Base-by-base conservation (phyloP, 176 grass and related monocot species). In the Eleusine coracana region DNA sequence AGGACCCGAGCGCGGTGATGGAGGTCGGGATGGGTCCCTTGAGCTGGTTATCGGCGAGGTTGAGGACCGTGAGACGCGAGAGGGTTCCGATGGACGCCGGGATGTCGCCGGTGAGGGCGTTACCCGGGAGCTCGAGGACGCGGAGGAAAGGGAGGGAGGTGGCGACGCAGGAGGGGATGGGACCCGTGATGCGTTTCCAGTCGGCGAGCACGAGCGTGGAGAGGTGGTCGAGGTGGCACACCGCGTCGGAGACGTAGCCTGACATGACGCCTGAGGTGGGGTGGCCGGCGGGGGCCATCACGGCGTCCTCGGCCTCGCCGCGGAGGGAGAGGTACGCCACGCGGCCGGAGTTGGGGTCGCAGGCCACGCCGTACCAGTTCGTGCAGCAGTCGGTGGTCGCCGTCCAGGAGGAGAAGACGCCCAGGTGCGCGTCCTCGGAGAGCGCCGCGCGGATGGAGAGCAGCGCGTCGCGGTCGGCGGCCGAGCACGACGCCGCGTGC, bases 341-440 rank as follows among this genome's bases (percentile, higher is more conserved):
- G 74, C 93, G 89, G 20, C 93, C 93, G 14, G 64, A 73, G 5
- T 83, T 76, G 1, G 91, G 97, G 46, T 96, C 97, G 82, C 97
- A 99, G 59, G 69, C 93, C 79, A 99, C 93, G 71, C 97, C 97
- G 74, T 99, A 99, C 97, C 97, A 99, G 52, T 34, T 58, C 36
- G 75, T 18, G 91, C 97, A 99, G 87, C 97, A 99, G 45, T 99
- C 90, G 23, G 62, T 56, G 56, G 88, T 92, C 39, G 74, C 92
- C 27, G 74, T 79, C 94, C 94, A 97, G 4, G 94, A 64, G 23
- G 92, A 82, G 92, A 97, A 97, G 79, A 97, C 93, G 23, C 94
- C 94, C 20, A 97, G 85, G 41, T 62, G 91, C 8, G 55, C 59
- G 73, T 97, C 94, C 9, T 97, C 94, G 6, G 94, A 94, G 21